Base-by-base conservation (phyloP, 2,329 filamentous ascomycete species). In the Magnaporthiopsis incrustans region DNA sequence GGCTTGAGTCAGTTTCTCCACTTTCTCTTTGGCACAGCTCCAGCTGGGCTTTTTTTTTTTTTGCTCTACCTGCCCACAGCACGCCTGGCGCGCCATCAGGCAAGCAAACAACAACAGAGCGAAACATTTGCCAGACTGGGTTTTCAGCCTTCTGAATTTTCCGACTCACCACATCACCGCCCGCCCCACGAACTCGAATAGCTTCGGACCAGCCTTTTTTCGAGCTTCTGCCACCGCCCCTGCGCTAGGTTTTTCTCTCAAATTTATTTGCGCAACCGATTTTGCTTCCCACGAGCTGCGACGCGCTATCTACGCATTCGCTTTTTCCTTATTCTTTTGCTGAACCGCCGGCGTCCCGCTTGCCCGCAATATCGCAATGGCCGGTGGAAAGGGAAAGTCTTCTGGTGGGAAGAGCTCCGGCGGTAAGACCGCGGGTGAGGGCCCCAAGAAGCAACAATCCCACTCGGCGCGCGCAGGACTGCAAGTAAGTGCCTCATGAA, bases 381-480 rank as follows among this genome's bases (percentile, higher is more conserved):
- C 92, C 75, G 93, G 93, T 75, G 92, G 92, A 81, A 97, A 97
- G 85, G 93, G 93, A 85, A 96, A 92, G 83, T 91, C 88, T 68
- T 86, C 89, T 71, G 92, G 93, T 73, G 93, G 93, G 75, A 97
- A 96, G 87, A 93, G 81, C 76, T 84, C 89, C 65, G 91, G 91
- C 72, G 90, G 91, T 71, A 95, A 95, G 83, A 83, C 82, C 61
- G 80, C 81, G 66, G 79, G 83, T 72, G 88, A 88, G 70, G 85
- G 84, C 64, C 81, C 87, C 76, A 91, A 90, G 82, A 97, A 97
- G 83, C 89, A 91, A 75, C 91, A 96, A 81, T 96, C 95, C 81
- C 93, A 97, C 83, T 97, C 92, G 72, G 91, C 92, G 74, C 93
- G 95, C 78, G 93, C 93, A 76, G 93, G 93, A 76, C 85, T 97